These are phyloP conservation scores for Yarrowia yakushimensis DNA, from an alignment of 805 yeast genomes.

Conservation along the genomic window DNA sequence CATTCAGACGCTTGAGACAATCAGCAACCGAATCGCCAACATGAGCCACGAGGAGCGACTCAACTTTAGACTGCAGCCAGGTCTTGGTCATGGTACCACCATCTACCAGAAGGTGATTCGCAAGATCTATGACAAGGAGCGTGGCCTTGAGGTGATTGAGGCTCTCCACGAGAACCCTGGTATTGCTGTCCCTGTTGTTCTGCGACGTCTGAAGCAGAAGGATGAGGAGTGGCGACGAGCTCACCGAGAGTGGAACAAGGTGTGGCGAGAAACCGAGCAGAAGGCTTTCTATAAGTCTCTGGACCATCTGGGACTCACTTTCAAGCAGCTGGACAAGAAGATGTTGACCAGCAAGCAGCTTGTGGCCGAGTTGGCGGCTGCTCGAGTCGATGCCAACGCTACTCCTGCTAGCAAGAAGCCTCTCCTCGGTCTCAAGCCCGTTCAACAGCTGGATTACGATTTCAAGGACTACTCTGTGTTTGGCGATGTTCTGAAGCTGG, in stretches of 20 bases:
- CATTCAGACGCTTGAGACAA: conserved; percentile 90
- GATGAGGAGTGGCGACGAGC: conserved; percentile 99
- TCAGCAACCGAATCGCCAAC: conserved; percentile 87
- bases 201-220: conserved; percentile 90
- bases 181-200: conserved; percentile 87
- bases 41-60: conserved; percentile 91
- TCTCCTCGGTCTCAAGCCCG: conserved; percentile 81
- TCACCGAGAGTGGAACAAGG: conserved; percentile 97
- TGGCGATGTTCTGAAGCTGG: conserved; percentile 66
- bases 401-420: conserved; percentile 62
- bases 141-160: conserved; percentile 94
- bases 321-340: conserved; percentile 95
- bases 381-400: conserved; percentile 72
- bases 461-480: conserved; percentile 67
- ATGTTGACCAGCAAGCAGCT: conserved; percentile 83
- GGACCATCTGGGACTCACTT: conserved; percentile 93
- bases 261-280: conserved; percentile 98
- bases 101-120: conserved; percentile 91
- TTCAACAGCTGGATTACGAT: conserved; percentile 66
- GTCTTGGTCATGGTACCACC: conserved; percentile 90
- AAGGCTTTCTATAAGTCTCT: conserved; percentile 88
- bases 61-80: conserved; percentile 81
- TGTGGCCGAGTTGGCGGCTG: conserved; percentile 86
- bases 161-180: conserved; percentile 95
- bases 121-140: conserved; percentile 87